Conservation (phyloP, 169 alveolate species). For the Plasmodium sp. region DNA sequence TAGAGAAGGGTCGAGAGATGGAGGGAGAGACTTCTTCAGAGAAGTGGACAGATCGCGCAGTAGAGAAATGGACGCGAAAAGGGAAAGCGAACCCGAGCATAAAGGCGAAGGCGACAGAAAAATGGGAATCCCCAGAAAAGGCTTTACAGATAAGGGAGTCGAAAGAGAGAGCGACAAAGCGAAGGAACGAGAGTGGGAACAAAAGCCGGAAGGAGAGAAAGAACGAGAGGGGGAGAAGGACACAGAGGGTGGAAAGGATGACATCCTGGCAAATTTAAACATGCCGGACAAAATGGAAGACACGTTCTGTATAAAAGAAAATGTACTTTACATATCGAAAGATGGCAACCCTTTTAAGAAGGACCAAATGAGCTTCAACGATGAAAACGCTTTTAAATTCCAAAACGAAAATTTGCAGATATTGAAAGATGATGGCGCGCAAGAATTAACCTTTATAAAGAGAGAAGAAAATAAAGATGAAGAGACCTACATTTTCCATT, state of each 20-base stretch:
- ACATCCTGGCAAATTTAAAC: background rate
- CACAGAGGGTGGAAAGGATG: background rate
- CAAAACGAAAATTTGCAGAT: background rate
- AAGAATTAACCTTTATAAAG: slow-evolving; percentile 67
- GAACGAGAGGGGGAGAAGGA: background rate
- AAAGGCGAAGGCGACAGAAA: background rate
- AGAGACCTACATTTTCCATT: slow-evolving; percentile 53
- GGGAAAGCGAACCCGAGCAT: background rate
- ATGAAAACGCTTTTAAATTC: slow-evolving; percentile 44
- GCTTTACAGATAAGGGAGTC: background rate
- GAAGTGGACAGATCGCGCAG: background rate
- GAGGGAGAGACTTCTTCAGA: background rate
- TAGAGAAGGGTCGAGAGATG: too few species aligned
- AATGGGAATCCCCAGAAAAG: background rate
- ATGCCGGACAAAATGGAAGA: slow-evolving; percentile 17
- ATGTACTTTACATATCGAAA: slow-evolving; percentile 50
- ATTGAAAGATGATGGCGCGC: slow-evolving; percentile 26
- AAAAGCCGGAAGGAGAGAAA: background rate
- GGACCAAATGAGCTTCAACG: slow-evolving; percentile 17
- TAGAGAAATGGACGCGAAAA: background rate
- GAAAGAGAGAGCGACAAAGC: background rate
- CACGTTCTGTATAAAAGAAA: slow-evolving; percentile 53
- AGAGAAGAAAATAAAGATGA: slow-evolving; percentile 11
- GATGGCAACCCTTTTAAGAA: slow-evolving; percentile 50
- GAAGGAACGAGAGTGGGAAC: background rate